These are phyloP conservation scores for Lomentospora prolificans DNA, from an alignment of 2,329 filamentous ascomycete genomes.

Conservation along the genomic window DNA sequence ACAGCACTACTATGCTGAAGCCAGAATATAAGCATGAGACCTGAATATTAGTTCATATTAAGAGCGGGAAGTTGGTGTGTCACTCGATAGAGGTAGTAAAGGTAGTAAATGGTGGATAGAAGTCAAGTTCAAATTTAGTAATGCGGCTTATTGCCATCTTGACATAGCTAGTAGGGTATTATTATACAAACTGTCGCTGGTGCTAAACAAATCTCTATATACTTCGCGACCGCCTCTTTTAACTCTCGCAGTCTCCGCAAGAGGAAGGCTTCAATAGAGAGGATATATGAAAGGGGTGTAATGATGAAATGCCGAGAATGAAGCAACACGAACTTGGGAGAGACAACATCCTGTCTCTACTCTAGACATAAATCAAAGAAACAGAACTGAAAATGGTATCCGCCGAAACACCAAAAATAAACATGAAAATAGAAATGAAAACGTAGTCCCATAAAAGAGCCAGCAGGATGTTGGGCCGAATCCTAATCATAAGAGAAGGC, in stretches of 20 bases:
- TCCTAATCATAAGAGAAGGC: neutral
- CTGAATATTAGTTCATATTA: too few relatives aligned
- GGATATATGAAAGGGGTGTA: neutral
- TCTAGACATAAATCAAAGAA: neutral
- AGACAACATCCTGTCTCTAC: neutral
- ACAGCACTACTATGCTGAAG: too few relatives aligned
- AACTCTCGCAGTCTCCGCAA: conserved; percentile 11
- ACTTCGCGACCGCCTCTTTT: neutral
- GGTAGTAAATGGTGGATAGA: too few relatives aligned
- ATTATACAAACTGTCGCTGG: conserved; percentile 3
- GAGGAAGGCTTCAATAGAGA: neutral
- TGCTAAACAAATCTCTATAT: neutral
- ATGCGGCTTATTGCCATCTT: too few relatives aligned
- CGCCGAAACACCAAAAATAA: too few relatives aligned
- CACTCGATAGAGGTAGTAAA: too few relatives aligned
- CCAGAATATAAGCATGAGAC: too few relatives aligned
- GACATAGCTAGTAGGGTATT: neutral
- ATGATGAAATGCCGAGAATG: neutral
- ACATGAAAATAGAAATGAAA: neutral
- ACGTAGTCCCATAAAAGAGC: neutral
- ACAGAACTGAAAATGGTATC: neutral
- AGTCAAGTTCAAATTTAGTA: too few relatives aligned
- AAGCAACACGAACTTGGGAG: neutral
- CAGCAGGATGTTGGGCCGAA: neutral
- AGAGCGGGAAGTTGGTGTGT: too few relatives aligned